A percentile compares a stretch with the other conserved stretches of the same genome.
Evolutionary conservation across 257 asterid species (phyloP).

Genomic region (Forsythia suspensa): DNA sequence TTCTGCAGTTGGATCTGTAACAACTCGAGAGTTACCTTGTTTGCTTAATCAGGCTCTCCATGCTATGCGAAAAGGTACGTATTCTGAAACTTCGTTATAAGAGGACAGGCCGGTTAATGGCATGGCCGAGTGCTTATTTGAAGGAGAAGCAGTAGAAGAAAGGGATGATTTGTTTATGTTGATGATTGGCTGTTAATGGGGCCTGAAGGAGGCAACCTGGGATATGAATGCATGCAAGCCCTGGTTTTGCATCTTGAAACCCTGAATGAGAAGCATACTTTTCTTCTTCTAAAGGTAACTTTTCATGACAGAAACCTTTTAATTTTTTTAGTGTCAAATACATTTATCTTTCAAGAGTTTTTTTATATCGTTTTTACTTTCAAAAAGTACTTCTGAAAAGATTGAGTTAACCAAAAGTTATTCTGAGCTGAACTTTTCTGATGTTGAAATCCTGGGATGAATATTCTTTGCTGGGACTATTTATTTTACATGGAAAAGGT

Average conservation of each 20-base stretch:
- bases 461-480: not conserved
- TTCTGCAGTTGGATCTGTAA: not conserved
- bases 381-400: not conserved
- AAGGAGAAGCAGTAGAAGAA: constrained; percentile 41
- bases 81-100: constrained; percentile 6
- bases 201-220: constrained; percentile 32
- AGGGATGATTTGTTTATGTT: constrained; percentile 19
- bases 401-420: not conserved
- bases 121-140: constrained; percentile 45
- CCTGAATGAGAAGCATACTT: constrained; percentile 45
- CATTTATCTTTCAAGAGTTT: not conserved
- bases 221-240: constrained; percentile 55
- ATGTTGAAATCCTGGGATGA: not conserved
- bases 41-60: constrained; percentile 63
- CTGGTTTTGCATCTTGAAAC: constrained; percentile 48
- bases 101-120: constrained; percentile 21
- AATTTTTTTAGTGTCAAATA: constrained; percentile 1
- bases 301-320: not conserved
- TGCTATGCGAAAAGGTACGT: constrained; percentile 20
- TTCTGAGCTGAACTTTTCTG: not conserved
- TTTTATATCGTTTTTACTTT: not conserved
- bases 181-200: constrained; percentile 29
- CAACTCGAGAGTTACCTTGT: constrained; percentile 48
- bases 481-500: not conserved
- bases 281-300: constrained; percentile 36